A percentile compares a stretch with the other conserved stretches of the same genome.
Evolutionary conservation across 2,329 filamentous ascomycete species (phyloP).

Genomic region (Alternaria hordeiaustralica): DNA sequence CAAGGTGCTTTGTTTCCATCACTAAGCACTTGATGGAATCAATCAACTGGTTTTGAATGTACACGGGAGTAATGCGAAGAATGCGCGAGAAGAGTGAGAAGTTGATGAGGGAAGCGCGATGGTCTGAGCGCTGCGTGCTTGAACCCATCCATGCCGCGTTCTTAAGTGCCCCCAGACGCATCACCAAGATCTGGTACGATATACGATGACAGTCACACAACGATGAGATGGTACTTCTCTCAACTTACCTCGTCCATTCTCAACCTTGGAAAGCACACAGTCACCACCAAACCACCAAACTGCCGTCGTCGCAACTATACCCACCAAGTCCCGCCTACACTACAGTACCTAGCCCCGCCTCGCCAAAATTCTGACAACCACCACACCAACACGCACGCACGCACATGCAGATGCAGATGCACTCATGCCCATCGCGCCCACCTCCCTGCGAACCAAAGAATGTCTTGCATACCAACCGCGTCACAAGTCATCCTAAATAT

Average conservation of each 20-base stretch:
- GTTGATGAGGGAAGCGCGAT: background rate
- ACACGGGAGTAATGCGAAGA: background rate
- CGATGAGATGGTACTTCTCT: background rate
- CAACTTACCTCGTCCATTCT: no score
- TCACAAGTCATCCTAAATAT: background rate
- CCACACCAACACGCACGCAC: background rate
- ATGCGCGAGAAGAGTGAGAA: background rate
- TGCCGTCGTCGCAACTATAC: background rate
- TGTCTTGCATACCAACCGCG: background rate
- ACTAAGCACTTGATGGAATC: fast-evolving
- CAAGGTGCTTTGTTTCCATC: background rate
- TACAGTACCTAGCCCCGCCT: background rate
- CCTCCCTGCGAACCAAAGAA: background rate
- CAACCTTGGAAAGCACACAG: no score
- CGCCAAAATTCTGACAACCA: background rate
- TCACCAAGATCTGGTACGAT: no score
- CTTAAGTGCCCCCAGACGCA: no score
- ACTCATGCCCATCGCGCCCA: background rate
- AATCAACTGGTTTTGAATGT: no score
- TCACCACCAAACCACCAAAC: background rate
- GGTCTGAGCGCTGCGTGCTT: background rate
- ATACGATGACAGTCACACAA: no score
- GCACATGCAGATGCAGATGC: background rate
- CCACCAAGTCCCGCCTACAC: background rate
- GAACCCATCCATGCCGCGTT: no score